phyloP scores from a whole-genome alignment of 1,139 yeast species.

The Suhomyces chickasaworum region DNA sequence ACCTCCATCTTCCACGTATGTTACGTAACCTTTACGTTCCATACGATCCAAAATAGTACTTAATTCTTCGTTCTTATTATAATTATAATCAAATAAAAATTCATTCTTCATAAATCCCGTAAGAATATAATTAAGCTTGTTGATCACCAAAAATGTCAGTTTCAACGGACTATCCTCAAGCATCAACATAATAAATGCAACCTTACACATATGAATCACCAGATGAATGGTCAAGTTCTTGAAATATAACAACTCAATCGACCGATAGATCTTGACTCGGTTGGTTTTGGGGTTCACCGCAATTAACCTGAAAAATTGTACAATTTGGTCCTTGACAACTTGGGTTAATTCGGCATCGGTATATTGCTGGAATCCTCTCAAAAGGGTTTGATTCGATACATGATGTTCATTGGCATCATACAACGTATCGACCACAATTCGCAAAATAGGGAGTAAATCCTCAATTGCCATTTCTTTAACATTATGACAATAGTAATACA shows the following conservation, averaged over 20 bases:
- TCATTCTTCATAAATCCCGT: conserved; percentile 47
- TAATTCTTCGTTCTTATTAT: conserved; percentile 34
- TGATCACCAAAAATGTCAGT: conserved; percentile 23
- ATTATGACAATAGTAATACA: conserved; percentile 29
- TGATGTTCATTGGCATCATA: conserved; percentile 25
- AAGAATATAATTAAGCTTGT: conserved; percentile 36
- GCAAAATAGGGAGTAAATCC: conserved; percentile 34
- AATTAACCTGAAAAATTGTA: conserved; percentile 39
- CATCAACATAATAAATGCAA: conserved; percentile 32
- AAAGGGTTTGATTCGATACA: conserved; percentile 25
- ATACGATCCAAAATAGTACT: conserved; percentile 34
- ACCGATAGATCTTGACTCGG: conserved; percentile 32
- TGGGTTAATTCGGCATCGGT: conserved; percentile 20
- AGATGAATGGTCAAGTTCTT: conserved; percentile 47
- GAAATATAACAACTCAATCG: conserved; percentile 48
- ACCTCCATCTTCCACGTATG: conserved; percentile 17
- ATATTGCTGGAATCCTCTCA: conserved; percentile 18
- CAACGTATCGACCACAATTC: conserved; percentile 26
- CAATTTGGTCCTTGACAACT: conserved; percentile 33
- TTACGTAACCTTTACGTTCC: conserved; percentile 19
- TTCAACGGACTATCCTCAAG: conserved; percentile 16
- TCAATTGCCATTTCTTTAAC: conserved; percentile 20
- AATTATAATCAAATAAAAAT: conserved; percentile 48
- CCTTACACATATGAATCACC: conserved; percentile 41
- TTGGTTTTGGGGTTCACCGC: conserved; percentile 33